Percentiles rank a stretch among this genome's conserved stretches.
Conservation (phyloP, 2,329 filamentous ascomycete genomes). For the Lasiodiplodia sp. region DNA sequence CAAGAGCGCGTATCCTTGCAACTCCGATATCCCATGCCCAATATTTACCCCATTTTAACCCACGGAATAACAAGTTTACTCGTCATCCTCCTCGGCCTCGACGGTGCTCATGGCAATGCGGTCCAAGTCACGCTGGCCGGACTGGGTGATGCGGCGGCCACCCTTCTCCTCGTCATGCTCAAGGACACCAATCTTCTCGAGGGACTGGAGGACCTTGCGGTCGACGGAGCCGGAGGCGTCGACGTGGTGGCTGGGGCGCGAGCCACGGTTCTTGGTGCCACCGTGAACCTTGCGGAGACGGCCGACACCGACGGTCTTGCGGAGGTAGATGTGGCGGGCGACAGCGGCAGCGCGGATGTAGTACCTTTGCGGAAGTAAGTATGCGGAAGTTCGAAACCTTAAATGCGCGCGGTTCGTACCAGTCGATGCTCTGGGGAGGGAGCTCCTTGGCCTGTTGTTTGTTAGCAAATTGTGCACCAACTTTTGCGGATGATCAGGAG, state of each 20-base stretch:
- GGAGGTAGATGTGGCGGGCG: conserved; percentile 98
- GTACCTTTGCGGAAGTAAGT: conserved; percentile 56
- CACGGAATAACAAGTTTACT: conserved; percentile 32
- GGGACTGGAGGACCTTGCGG: conserved; percentile 95
- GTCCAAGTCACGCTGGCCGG: conserved; percentile 98
- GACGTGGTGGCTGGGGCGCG: conserved; percentile 90
- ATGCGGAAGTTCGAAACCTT: neutral
- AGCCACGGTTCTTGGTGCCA: conserved; percentile 93
- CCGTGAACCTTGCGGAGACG: conserved; percentile 95
- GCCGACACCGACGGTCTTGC: conserved; percentile 99
- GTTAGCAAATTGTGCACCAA: conserved; percentile 10
- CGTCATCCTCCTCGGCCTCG: conserved; percentile 58
- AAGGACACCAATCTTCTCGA: conserved; percentile 99
- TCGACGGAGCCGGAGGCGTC: conserved; percentile 95
- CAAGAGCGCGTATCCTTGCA: conserved; percentile 18
- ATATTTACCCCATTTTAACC: conserved; percentile 22
- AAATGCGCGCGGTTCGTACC: conserved; percentile 67
- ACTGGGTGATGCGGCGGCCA: conserved; percentile 97
- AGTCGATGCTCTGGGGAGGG: conserved; percentile 97
- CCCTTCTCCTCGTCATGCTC: conserved; percentile 99
- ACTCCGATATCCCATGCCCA: conserved; percentile 21
- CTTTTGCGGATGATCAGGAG: conserved; percentile 25
- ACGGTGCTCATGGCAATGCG: conserved; percentile 64
- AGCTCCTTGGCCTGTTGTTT: conserved; percentile 83
- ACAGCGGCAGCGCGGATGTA: conserved; percentile 90